A percentile compares a stretch with the other conserved stretches of the same genome.
phyloP scores from a whole-genome alignment of 1,284 basidiomycete species.

The Abortiporus biennis region DNA sequence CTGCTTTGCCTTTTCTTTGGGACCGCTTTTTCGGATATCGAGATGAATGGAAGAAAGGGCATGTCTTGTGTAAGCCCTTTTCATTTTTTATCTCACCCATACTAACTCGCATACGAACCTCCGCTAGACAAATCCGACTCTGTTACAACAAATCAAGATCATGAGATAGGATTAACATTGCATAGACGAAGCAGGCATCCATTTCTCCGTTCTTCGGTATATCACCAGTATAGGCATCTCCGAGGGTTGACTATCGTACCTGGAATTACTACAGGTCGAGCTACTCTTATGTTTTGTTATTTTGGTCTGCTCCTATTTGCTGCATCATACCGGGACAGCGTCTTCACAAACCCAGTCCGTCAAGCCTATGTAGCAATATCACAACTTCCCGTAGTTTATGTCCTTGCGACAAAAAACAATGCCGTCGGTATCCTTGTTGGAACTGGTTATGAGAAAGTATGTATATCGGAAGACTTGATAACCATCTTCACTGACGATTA shows the following conservation, averaged over 20 bases:
- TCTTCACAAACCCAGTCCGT: slow-evolving; percentile 8
- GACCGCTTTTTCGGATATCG: slow-evolving; percentile 24
- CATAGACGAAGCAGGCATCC: slow-evolving; percentile 26
- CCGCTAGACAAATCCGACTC: slow-evolving; percentile 15
- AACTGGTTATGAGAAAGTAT: slow-evolving; percentile 10
- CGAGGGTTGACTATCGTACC: slow-evolving; percentile 5
- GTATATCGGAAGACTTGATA: not conserved
- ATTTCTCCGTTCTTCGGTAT: slow-evolving; percentile 24
- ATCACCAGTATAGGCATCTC: slow-evolving; percentile 18
- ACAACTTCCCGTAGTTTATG: slow-evolving; percentile 10
- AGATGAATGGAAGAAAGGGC: slow-evolving; percentile 26
- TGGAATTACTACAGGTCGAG: slow-evolving; percentile 1
- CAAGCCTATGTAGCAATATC: slow-evolving; percentile 4
- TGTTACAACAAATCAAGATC: slow-evolving; percentile 8
- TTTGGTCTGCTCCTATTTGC: slow-evolving; percentile 9
- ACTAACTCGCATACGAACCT: slow-evolving; percentile 17
- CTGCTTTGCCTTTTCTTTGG: slow-evolving; percentile 27
- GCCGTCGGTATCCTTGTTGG: slow-evolving; percentile 5
- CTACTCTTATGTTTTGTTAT: slow-evolving; percentile 6
- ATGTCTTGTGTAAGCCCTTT: slow-evolving; percentile 25
- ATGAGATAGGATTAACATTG: slow-evolving; percentile 8
- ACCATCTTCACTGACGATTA: not conserved
- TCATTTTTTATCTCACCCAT: no score
- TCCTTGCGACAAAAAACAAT: slow-evolving; percentile 11
- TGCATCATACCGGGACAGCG: slow-evolving; percentile 7